Evolutionary conservation across 2,329 filamentous ascomycete genomes (phyloP).

Genomic region (Xylaria sp.): DNA sequence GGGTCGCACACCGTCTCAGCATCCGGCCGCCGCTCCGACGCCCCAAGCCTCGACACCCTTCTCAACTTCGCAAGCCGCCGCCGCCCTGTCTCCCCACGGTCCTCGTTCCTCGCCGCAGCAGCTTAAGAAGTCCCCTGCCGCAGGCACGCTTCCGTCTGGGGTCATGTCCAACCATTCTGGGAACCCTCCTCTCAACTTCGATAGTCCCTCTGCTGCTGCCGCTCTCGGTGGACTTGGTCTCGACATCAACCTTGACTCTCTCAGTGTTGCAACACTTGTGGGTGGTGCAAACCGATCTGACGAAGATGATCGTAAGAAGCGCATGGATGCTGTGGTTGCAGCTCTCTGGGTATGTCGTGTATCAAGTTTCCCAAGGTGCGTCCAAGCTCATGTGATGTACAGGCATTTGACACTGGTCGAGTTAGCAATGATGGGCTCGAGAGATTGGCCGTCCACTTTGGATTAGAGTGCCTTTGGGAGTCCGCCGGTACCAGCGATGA

Average conservation of each 20-base stretch:
- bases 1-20: constrained; percentile 62
- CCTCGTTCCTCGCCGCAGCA: constrained; percentile 72
- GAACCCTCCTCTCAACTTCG: constrained; percentile 66
- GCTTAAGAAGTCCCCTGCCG: constrained; percentile 71
- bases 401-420: constrained; percentile 62
- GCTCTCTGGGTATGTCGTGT: constrained; percentile 61
- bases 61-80: constrained; percentile 64
- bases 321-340: constrained; percentile 63
- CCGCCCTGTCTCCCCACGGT: constrained; percentile 69
- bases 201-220: constrained; percentile 72
- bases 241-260: constrained; percentile 65
- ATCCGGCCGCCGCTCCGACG: constrained; percentile 64
- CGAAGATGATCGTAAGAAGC: constrained; percentile 66
- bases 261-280: constrained; percentile 61
- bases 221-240: constrained; percentile 68
- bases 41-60: constrained; percentile 76
- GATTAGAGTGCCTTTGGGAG: constrained; percentile 73
- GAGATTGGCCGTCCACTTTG: constrained; percentile 73
- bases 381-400: constrained; percentile 36
- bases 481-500: constrained; percentile 59
- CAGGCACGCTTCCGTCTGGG: constrained; percentile 54
- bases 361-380: constrained; percentile 51
- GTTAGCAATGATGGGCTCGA: constrained; percentile 82
- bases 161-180: constrained; percentile 60
- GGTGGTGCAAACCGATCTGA: constrained; percentile 56